Percentiles rank a stretch among this genome's conserved stretches.
These are phyloP conservation scores for Termitomyces sp. DNA, from an alignment of 768 basidiomycete species.

Conservation along the genomic window DNA sequence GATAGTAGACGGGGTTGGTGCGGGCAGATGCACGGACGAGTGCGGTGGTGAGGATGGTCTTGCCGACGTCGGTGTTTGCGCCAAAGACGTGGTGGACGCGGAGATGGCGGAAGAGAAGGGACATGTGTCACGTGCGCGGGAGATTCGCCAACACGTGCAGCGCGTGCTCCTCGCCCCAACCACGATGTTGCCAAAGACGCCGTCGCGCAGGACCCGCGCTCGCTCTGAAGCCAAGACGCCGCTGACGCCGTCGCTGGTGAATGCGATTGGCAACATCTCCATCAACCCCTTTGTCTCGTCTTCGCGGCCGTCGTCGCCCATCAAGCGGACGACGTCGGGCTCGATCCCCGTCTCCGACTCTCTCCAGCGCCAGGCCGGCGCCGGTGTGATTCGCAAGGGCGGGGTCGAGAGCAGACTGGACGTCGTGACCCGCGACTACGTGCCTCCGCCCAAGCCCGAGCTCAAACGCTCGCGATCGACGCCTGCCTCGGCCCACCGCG, in stretches of 20 bases:
- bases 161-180: no score
- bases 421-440: constrained; percentile 74
- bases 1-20: constrained; percentile 53
- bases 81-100: constrained; percentile 91
- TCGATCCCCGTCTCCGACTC: constrained; percentile 48
- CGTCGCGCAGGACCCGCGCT: constrained; percentile 37
- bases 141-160: no score
- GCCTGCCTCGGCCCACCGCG: constrained; percentile 58
- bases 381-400: constrained; percentile 71
- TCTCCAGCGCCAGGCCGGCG: constrained; percentile 58
- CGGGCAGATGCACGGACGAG: constrained; percentile 75
- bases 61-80: constrained; percentile 95
- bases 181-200: no score
- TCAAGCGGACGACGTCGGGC: constrained; percentile 54
- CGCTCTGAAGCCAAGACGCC: constrained; percentile 51
- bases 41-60: constrained; percentile 86
- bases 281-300: constrained; percentile 68
- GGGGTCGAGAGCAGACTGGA: constrained; percentile 76
- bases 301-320: constrained; percentile 59
- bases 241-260: constrained; percentile 42
- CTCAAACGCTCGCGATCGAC: constrained; percentile 73
- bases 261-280: constrained; percentile 38
- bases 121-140: constrained; percentile 20
- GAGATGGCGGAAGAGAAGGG: constrained; percentile 80
- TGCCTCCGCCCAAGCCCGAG: constrained; percentile 60